phyloP scores from a whole-genome alignment of 306 rosid species.

The Carpinus viminea region DNA sequence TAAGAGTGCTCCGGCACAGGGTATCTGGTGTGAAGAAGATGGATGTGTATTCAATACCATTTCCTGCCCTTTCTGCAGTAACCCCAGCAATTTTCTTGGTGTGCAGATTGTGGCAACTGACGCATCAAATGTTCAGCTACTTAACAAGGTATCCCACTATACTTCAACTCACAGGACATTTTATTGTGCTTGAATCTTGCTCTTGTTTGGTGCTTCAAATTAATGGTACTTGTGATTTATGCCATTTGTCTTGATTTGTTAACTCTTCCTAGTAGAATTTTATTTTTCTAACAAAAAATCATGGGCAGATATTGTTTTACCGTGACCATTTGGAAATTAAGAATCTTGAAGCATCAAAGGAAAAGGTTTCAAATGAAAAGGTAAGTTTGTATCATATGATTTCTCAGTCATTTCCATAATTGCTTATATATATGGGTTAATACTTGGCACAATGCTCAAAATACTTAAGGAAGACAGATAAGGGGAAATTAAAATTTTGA shows the following conservation, averaged over 20 bases:
- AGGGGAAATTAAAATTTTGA: neutral
- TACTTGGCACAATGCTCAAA: neutral
- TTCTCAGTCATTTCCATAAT: conserved; percentile 20
- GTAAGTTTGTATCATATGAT: conserved; percentile 44
- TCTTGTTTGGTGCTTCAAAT: neutral
- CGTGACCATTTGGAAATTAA: conserved; percentile 61
- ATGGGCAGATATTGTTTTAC: conserved; percentile 64
- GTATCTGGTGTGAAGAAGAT: conserved; percentile 81
- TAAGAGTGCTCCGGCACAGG: conserved; percentile 42
- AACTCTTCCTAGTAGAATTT: conserved; percentile 18
- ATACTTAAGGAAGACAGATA: neutral
- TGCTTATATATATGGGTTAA: conserved; percentile 1
- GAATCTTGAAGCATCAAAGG: conserved; percentile 42
- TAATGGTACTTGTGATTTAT: conserved; percentile 1
- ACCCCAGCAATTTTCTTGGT: conserved; percentile 56
- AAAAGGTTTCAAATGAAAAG: conserved; percentile 39
- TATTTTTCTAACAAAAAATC: conserved; percentile 18
- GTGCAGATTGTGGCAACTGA: conserved; percentile 77
- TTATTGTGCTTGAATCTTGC: conserved; percentile 23
- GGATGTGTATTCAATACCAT: conserved; percentile 77
- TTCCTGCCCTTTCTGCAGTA: conserved; percentile 79
- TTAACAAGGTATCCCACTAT: conserved; percentile 54
- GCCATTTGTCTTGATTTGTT: conserved; percentile 16
- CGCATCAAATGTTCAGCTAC: conserved; percentile 69
- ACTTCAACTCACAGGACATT: neutral